Conservation (phyloP, 192 early-diverging fungal species). For the Backusella mclennaniae region DNA sequence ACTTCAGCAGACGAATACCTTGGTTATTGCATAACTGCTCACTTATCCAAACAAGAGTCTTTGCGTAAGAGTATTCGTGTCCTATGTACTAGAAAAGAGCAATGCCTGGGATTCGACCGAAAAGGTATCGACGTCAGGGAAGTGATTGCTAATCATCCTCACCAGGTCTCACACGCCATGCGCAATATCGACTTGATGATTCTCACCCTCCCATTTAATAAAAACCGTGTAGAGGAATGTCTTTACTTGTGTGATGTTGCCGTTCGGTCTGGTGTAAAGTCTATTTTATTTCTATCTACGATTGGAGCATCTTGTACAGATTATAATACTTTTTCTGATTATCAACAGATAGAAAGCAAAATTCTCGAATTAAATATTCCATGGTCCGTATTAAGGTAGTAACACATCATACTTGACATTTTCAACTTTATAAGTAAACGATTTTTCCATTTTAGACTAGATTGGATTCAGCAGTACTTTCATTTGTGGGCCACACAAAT, state of each 20-base stretch:
- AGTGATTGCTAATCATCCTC: constrained; percentile 1
- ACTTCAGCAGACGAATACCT: constrained; percentile 20
- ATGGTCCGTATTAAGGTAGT: constrained; percentile 19
- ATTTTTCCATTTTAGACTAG: constrained; percentile 15
- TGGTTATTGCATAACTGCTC: constrained; percentile 23
- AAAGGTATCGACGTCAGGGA: constrained; percentile 13
- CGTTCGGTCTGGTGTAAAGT: constrained; percentile 21
- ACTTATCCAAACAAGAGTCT: not conserved
- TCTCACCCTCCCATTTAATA: constrained; percentile 1
- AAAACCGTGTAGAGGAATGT: constrained; percentile 9
- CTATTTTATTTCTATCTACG: constrained; percentile 19
- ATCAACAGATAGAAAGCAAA: constrained; percentile 20
- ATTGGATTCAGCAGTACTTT: constrained; percentile 30
- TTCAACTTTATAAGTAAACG: not conserved
- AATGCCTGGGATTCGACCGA: not conserved
- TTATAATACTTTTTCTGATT: constrained; percentile 16
- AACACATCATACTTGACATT: not conserved
- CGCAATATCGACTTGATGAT: constrained; percentile 14
- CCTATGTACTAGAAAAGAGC: not conserved
- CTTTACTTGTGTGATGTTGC: constrained; percentile 9
- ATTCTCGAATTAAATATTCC: constrained; percentile 8
- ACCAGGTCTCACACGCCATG: constrained; percentile 9
- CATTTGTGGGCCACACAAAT: constrained; percentile 26
- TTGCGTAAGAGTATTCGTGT: constrained; percentile 13
- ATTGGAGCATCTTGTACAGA: constrained; percentile 17